These are phyloP conservation scores for Effrenium voratum DNA, from an alignment of 73 alveolate genomes.

Conservation along the genomic window DNA sequence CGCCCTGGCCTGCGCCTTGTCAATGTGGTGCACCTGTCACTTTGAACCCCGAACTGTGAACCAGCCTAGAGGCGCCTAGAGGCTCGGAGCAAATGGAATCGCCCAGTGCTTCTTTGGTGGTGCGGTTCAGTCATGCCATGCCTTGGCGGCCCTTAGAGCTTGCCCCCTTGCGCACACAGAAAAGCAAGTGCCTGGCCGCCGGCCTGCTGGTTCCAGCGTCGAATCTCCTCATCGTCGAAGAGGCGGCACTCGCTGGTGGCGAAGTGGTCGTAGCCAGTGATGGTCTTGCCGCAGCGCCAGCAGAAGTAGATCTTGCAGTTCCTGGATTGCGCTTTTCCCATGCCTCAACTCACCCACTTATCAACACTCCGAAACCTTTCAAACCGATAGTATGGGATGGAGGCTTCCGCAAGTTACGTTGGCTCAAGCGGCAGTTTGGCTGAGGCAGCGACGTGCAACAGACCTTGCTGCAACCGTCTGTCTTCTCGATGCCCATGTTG, in stretches of 20 bases:
- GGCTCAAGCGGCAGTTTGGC: not conserved
- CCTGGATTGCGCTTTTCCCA: too few relatives aligned
- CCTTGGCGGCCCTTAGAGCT: too few relatives aligned
- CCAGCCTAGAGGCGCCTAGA: too few relatives aligned
- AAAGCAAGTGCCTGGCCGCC: not conserved
- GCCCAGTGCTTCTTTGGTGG: too few relatives aligned
- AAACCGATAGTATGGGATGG: not conserved
- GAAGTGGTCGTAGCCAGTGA: conserved; percentile 74
- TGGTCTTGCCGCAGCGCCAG: conserved; percentile 67
- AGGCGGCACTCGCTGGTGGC: conserved; percentile 69
- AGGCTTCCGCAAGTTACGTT: not conserved
- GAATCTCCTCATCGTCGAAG: conserved; percentile 83
- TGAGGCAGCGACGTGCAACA: conserved; percentile 15
- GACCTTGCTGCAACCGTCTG: conserved; percentile 80
- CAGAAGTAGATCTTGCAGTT: conserved; percentile 64
- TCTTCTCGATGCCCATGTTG: conserved; percentile 54
- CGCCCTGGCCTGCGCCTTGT: conserved; percentile 21
- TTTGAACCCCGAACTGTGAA: too few relatives aligned
- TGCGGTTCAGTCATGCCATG: too few relatives aligned
- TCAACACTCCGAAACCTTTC: too few relatives aligned
- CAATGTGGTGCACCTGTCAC: conserved; percentile 46
- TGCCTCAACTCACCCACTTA: not conserved
- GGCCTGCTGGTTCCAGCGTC: conserved; percentile 64
- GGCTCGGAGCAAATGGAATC: too few relatives aligned
- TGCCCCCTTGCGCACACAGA: too few relatives aligned